Base-by-base conservation (phyloP, 805 yeast species). In the Metschnikowia proteae region DNA sequence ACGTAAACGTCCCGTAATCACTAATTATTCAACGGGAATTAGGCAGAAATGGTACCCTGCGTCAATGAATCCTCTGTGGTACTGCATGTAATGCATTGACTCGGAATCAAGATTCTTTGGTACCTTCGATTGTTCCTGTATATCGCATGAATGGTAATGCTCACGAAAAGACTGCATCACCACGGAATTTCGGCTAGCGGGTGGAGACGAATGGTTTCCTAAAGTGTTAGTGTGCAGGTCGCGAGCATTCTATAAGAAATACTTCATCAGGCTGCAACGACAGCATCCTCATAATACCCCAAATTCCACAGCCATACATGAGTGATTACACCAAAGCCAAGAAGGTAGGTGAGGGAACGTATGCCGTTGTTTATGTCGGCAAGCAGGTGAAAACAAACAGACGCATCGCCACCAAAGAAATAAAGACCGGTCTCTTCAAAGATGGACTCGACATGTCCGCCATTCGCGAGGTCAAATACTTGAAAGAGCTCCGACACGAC, bases 361-460 rank as follows among this genome's bases (percentile, higher is more conserved):
- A 92, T 71, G 99, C 99, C 41, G 96, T 91, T 48, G 99, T 94
- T 5, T 89, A 84, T 60, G 74, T 91, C 11, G 98, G 98, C 1
- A 81, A 76, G 36, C 86, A 86, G 61, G 56, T 73, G 9, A 76
- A 81, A 28, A 65, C 67, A 43, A 68, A 65, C 5, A 67, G 91
- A 46, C 74, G 76, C 45, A 84, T 94, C 31, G 99, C 99, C 55
- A 84, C 95, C 51, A 94, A 94, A 63, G 97, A 90, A 72, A 94
- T 94, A 75, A 94, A 94, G 61, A 86, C 96, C 0, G 95, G 96
- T 1, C 84, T 86, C 51, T 91, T 91, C 72, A 89, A 90, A 64
- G 98, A 94, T 69, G 99, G 99, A 0, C 70, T 94, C 45, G 99
- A 94, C 68, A 92, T 94, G 97, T 86, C 96, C 26, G 99, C 99